phyloP scores from a whole-genome alignment of 371 early-diverging fungal species.

The Rhizomucor pusillus region DNA sequence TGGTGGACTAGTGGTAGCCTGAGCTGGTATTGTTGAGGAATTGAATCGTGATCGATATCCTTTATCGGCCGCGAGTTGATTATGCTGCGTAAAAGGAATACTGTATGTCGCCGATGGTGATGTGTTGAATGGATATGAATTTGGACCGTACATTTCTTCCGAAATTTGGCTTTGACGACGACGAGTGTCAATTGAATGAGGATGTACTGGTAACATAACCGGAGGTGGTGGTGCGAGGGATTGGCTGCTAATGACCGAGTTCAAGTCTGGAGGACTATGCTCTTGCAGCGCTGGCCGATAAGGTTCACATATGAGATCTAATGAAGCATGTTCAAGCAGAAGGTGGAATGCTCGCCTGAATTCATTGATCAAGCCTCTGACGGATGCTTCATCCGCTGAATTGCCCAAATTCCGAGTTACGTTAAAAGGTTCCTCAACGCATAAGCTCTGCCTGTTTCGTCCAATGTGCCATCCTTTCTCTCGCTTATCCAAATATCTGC shows the following conservation, averaged over 20 bases:
- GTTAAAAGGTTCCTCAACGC: constrained; percentile 92
- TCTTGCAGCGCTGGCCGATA: neutral
- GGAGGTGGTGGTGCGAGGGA: constrained; percentile 2
- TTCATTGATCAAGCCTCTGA: constrained; percentile 74
- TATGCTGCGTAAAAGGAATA: neutral
- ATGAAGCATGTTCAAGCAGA: constrained; percentile 41
- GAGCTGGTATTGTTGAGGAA: neutral
- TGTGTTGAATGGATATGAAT: neutral
- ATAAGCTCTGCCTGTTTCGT: constrained; percentile 59
- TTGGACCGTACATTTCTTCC: neutral
- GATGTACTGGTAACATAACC: neutral
- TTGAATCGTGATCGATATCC: constrained; percentile 1
- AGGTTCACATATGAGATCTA: constrained; percentile 36
- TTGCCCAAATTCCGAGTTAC: constrained; percentile 84
- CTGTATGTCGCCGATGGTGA: neutral
- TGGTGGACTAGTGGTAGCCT: neutral
- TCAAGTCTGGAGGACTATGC: neutral
- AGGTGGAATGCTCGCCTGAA: constrained; percentile 70
- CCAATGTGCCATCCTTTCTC: constrained; percentile 80
- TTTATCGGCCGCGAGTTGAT: neutral
- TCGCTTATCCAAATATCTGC: constrained; percentile 67
- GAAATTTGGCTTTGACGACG: neutral
- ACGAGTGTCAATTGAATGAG: neutral
- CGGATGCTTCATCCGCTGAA: constrained; percentile 76
- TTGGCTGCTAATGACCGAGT: neutral